Evolutionary conservation across 306 rosid species (phyloP).

Genomic region (Abrus precatorius): DNA sequence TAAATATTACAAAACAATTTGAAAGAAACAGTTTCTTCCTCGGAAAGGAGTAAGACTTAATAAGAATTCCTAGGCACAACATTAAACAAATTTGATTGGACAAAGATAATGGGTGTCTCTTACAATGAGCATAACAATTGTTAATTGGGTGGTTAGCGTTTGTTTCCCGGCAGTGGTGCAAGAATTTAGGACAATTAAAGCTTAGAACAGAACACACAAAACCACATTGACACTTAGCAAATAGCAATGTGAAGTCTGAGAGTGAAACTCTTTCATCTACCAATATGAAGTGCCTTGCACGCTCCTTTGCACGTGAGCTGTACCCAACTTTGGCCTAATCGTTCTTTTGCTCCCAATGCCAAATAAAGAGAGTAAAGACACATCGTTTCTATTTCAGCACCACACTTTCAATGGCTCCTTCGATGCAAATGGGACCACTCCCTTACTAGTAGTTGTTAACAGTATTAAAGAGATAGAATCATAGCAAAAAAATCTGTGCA

Average conservation of each 20-base stretch:
- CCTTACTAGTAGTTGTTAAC: neutral
- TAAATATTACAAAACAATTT: neutral
- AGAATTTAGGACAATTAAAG: constrained; percentile 31
- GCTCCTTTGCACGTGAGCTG: constrained; percentile 51
- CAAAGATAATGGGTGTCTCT: constrained; percentile 40
- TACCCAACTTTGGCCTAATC: constrained; percentile 25
- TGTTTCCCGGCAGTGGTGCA: constrained; percentile 47
- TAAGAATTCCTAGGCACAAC: too few species aligned
- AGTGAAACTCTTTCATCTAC: too few species aligned
- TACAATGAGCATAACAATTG: neutral
- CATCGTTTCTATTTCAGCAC: constrained; percentile 1
- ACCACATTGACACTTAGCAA: neutral
- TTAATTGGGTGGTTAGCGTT: constrained; percentile 23
- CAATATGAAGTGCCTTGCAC: constrained; percentile 46
- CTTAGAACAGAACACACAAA: constrained; percentile 17
- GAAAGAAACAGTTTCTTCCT: neutral
- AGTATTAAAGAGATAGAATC: constrained; percentile 41
- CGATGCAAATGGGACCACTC: neutral
- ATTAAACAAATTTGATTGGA: neutral
- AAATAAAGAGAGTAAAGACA: constrained; percentile 39
- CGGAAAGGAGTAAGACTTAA: too few species aligned
- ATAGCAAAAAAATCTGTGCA: constrained; percentile 15
- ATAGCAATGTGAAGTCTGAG: too few species aligned
- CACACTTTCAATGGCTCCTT: neutral
- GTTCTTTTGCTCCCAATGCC: constrained; percentile 23